Evolutionary conservation across 768 basidiomycete genomes (phyloP).

Genomic region (Amanita fuliginea): DNA sequence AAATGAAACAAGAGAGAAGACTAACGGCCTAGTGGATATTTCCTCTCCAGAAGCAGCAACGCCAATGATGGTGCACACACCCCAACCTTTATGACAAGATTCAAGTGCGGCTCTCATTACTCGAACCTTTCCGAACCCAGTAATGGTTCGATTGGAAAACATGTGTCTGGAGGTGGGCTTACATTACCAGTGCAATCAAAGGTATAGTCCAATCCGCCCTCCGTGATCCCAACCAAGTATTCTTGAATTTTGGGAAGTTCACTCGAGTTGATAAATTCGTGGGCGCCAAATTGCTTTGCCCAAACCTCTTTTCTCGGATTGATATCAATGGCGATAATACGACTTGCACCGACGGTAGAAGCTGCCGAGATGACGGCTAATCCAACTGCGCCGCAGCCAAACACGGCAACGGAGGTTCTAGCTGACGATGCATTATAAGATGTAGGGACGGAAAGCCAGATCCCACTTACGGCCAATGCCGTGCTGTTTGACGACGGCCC

Average conservation of each 20-base stretch:
- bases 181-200: constrained; percentile 94
- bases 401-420: constrained; percentile 84
- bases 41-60: constrained; percentile 97
- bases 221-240: constrained; percentile 82
- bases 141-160: neutral
- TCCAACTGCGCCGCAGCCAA: constrained; percentile 95
- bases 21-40: constrained; percentile 80
- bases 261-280: constrained; percentile 85
- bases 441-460: neutral
- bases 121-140: constrained; percentile 41
- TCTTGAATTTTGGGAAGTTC: constrained; percentile 76
- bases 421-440: constrained; percentile 27
- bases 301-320: constrained; percentile 80
- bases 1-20: constrained; percentile 6
- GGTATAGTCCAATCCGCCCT: constrained; percentile 94
- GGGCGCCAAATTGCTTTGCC: constrained; percentile 90
- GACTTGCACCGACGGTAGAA: constrained; percentile 63
- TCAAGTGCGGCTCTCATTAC: constrained; percentile 95
- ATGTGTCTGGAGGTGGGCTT: constrained; percentile 10
- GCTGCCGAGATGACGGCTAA: constrained; percentile 86
- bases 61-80: constrained; percentile 90
- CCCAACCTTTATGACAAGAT: constrained; percentile 99
- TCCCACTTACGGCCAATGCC: constrained; percentile 52
- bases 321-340: constrained; percentile 87
- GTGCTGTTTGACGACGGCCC: constrained; percentile 85